Evolutionary conservation across 2,329 filamentous ascomycete genomes (phyloP).

Genomic region (Microsporum canis): DNA sequence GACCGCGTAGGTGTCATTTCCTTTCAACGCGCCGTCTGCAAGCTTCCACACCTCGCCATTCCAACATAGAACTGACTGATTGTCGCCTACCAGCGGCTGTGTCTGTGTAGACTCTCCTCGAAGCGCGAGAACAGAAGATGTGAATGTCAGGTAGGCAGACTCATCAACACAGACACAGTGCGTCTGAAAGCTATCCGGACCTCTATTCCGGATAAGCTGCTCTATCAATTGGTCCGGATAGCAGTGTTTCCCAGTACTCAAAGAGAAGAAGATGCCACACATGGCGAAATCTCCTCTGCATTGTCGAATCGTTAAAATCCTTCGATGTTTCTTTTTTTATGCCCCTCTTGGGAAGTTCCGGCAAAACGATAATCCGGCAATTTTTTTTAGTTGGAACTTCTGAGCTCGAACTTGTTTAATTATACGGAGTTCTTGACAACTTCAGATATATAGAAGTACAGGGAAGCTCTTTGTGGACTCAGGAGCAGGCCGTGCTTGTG

Average conservation of each 20-base stretch:
- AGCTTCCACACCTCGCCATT: constrained; percentile 94
- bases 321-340: background rate
- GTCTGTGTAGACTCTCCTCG: constrained; percentile 58
- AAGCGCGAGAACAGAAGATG: constrained; percentile 83
- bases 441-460: background rate
- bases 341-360: background rate
- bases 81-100: constrained; percentile 59
- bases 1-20: constrained; percentile 68
- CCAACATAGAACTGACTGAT: constrained; percentile 72
- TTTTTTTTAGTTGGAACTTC: background rate
- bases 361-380: background rate
- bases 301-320: background rate
- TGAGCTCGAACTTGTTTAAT: background rate
- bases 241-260: constrained; percentile 26
- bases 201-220: constrained; percentile 29
- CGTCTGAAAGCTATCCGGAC: constrained; percentile 34
- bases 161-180: constrained; percentile 20
- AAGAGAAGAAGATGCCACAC: constrained; percentile 45
- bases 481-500: background rate
- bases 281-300: constrained; percentile 18
- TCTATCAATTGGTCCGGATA: constrained; percentile 25
- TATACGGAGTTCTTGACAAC: background rate
- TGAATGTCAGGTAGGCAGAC: constrained; percentile 40
- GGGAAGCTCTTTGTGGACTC: no score
- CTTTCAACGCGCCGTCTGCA: constrained; percentile 43